Base-by-base conservation (phyloP, 208 protist genomes). In the Plasmodiophora brassicae region DNA sequence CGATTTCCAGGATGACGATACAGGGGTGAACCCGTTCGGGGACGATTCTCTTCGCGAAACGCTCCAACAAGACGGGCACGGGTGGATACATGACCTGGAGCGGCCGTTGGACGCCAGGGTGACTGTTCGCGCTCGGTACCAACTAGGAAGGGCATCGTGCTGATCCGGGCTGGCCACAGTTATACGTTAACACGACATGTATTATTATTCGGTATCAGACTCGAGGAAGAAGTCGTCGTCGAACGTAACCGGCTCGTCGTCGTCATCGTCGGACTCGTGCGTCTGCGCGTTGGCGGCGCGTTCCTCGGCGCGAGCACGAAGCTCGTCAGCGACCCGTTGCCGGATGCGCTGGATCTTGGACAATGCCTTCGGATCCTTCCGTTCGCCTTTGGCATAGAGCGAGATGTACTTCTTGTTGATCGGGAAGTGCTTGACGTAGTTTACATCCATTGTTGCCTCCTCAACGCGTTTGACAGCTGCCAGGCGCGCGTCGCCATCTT, bases 361-460 rank as follows among this genome's bases (percentile, higher is more conserved):
- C 14, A 28, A 14, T 28, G 50, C 50, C 50, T 57, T 57, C 50
- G 50, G 50, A 25, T 57, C 50, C 25, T 57, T 14, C 25, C 25
- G 50, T 28, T 57, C 50, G 25, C 20, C 14, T 57, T 57, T 57
- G 25, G 25, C 50, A 57, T 28, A 57, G 20, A 57, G 50, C 50
- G 50, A 57, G 50, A 57, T 57, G 50, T 57, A 57, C 50, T 57
- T 57, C 50, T 57, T 57, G 50, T 57, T 57, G 25, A 57, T 57
- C 25, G 50, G 50, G 50, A 57, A 57, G 25, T 57, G 50, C 25
- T 57, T 57, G 20, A 57, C 50, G 25, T 57, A 57, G 25, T 57
- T 28, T 57, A 57, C 50, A 57, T 57, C 50, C 14, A 28, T 57
- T 57, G 14, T 14, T 14, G 50, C 50, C 25, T 57, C 20, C 25